phyloP scores from a whole-genome alignment of 805 yeast species.

The Pachysolen tannophilus region DNA sequence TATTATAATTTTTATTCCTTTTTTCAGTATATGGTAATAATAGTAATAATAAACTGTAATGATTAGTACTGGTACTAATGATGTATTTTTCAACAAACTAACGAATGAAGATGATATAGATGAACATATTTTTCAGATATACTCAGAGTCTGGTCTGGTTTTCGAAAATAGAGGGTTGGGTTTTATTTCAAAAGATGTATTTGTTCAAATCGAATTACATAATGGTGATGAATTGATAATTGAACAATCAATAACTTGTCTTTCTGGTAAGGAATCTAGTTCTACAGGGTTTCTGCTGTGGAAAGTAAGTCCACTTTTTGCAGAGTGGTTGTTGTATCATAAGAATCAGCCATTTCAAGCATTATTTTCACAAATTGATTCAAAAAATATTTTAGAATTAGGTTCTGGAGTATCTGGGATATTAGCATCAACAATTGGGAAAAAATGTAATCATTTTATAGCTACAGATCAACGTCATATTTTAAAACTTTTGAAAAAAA shows the following conservation, averaged over 20 bases:
- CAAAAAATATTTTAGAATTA: slow-evolving; percentile 37
- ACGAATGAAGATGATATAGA: slow-evolving; percentile 12
- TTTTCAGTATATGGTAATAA: too few species aligned
- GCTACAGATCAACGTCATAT: slow-evolving; percentile 55
- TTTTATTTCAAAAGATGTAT: slow-evolving; percentile 14
- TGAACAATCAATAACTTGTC: slow-evolving; percentile 25
- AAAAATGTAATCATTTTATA: slow-evolving; percentile 28
- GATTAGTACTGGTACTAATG: too few species aligned
- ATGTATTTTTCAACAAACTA: neutral
- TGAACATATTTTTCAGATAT: slow-evolving; percentile 21
- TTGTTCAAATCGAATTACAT: slow-evolving; percentile 13
- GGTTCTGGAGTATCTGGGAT: slow-evolving; percentile 59
- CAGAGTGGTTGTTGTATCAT: slow-evolving; percentile 42
- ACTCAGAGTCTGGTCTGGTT: slow-evolving; percentile 13
- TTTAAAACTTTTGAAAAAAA: slow-evolving; percentile 38
- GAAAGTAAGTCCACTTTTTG: slow-evolving; percentile 40
- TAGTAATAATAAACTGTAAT: too few species aligned
- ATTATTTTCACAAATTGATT: slow-evolving; percentile 11
- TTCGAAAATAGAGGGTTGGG: slow-evolving; percentile 17
- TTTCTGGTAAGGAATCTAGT: slow-evolving; percentile 26
- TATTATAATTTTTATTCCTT: too few species aligned
- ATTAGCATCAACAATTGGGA: slow-evolving; percentile 31
- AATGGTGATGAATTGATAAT: slow-evolving; percentile 15
- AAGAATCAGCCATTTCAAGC: slow-evolving; percentile 20
- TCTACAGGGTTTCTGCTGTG: slow-evolving; percentile 64